phyloP scores from a whole-genome alignment of 495 filamentous ascomycete genomes.

The Neurospora discreta region DNA sequence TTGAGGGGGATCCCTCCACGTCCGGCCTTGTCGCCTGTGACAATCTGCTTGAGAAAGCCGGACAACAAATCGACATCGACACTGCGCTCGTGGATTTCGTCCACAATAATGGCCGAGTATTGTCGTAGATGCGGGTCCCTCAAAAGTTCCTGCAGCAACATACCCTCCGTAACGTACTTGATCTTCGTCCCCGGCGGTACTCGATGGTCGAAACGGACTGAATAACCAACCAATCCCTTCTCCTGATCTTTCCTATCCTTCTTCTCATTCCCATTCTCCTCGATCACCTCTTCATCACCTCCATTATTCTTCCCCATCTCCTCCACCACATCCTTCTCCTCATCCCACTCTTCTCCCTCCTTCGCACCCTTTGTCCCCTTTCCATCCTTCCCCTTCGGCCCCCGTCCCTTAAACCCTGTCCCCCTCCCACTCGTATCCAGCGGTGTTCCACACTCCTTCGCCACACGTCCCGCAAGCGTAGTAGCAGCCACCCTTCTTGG shows the following conservation, averaged over 20 bases:
- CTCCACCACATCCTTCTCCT: not conserved
- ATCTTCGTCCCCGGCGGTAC: constrained; percentile 61
- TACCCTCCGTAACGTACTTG: constrained; percentile 94
- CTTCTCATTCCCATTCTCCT: constrained; percentile 28
- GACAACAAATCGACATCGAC: constrained; percentile 88
- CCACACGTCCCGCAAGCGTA: constrained; percentile 81
- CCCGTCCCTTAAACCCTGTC: not conserved
- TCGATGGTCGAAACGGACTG: constrained; percentile 82
- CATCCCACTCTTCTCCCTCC: not conserved
- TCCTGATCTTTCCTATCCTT: constrained; percentile 19
- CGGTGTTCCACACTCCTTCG: constrained; percentile 79
- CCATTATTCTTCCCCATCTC: not conserved
- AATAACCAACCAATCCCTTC: constrained; percentile 77
- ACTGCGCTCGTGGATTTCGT: constrained; percentile 95
- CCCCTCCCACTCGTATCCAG: constrained; percentile 22
- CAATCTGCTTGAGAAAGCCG: constrained; percentile 73
- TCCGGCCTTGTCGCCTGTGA: constrained; percentile 45
- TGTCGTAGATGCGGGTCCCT: constrained; percentile 69
- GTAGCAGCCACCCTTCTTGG: constrained; percentile 89
- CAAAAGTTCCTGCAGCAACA: constrained; percentile 89
- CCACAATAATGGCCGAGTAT: constrained; percentile 85
- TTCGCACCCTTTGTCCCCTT: not conserved
- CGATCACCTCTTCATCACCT: not conserved
- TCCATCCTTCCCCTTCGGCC: not conserved
- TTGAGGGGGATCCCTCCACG: constrained; percentile 67